Evolutionary conservation across 2,329 filamentous ascomycete species (phyloP).

Genomic region (Colletotrichum cordylinicola): DNA sequence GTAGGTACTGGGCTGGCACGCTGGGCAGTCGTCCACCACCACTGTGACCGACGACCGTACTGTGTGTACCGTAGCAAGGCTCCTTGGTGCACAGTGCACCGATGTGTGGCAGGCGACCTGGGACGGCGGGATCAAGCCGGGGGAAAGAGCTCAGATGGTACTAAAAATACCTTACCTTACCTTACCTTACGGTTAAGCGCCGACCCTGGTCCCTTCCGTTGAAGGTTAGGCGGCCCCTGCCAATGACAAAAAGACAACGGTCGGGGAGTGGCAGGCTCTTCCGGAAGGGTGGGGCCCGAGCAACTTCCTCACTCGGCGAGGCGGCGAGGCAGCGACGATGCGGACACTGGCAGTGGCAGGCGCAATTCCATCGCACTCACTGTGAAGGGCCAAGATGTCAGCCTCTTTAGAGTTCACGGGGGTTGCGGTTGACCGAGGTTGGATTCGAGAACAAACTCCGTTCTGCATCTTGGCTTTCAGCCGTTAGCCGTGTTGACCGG

Average conservation of each 20-base stretch:
- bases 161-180: conserved; percentile 21
- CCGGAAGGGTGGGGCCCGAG: background rate
- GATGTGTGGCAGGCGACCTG: conserved; percentile 1
- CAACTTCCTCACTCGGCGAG: background rate
- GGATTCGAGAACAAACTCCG: background rate
- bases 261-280: background rate
- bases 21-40: background rate
- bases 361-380: background rate
- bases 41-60: background rate
- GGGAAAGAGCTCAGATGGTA: background rate
- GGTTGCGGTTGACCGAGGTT: background rate
- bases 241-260: background rate
- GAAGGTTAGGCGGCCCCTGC: conserved; percentile 1
- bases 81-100: background rate
- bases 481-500: background rate
- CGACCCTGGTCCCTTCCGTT: conserved; percentile 3
- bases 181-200: conserved; percentile 19
- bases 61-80: background rate
- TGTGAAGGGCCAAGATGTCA: background rate
- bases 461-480: background rate
- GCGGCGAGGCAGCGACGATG: background rate
- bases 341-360: background rate
- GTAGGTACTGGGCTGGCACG: background rate
- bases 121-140: conserved; percentile 2
- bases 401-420: background rate